Base-by-base conservation (phyloP, 768 basidiomycete species). In the Lanmaoa pseudosensibilis region DNA sequence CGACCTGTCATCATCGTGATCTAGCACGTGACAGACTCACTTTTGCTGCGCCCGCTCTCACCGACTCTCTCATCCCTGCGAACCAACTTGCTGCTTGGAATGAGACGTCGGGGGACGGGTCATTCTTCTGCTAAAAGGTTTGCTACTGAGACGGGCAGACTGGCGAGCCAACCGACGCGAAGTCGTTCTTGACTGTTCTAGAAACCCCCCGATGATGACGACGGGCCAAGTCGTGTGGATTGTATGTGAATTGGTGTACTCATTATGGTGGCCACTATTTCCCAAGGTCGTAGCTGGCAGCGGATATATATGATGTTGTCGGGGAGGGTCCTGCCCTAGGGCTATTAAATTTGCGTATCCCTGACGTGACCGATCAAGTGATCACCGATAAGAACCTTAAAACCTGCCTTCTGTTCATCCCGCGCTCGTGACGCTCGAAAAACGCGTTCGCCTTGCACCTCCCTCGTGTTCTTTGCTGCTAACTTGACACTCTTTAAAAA, bases 391-490 rank as follows among this genome's bases (percentile, higher is more conserved):
- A 34, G 25, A 55, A 39, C 21, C 12, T 52, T 52, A 21, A 52
- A 39, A n/a, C 19, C 12, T 19, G 13, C 3, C 12, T 38, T 16
- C 23, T 23, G 25, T 11, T 27, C 19, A 16, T 48, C 47, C 27
- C 13, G 15, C 19, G 6, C 21, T 13, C 32, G 44, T 5, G 25
- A 50, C 38, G 15, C 50, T 48, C 34, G 15, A 32, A 53, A 23
- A 56, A 56, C 56, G 55, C 44, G 56, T 49, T 48, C 15, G 37
- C 55, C 55, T 58, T 27, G 55, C 63, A 19, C 13, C 8, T 4
- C 10, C 61, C 62, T 52, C 62, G 63, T 63, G 53, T 46, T 41
- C 34, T 43, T 23, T 37, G 27, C 16, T 30, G 18, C 53, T 44
- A 19, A 30, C 41, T 23, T 9, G 16, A 18, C 25, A 18, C 40